Percentiles rank a stretch among this genome's conserved stretches.
phyloP scores from a whole-genome alignment of 495 filamentous ascomycete genomes.

The Trichoderma orchidacearum region DNA sequence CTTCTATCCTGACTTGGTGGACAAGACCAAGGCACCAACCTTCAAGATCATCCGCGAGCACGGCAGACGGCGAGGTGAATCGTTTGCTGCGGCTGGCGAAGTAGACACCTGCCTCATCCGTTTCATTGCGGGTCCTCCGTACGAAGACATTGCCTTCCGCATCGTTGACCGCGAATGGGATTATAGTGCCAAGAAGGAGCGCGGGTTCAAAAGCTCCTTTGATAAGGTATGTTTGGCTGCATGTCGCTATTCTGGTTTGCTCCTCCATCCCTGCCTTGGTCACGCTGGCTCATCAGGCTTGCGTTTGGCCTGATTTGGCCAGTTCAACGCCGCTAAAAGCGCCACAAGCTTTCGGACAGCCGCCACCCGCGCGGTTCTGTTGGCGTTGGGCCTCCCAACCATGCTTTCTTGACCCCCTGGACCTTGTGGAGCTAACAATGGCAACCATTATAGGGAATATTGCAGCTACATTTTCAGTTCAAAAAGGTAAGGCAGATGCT shows the following conservation, averaged over 20 bases:
- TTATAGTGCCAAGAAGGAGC: conserved; percentile 87
- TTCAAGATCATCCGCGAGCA: conserved; percentile 90
- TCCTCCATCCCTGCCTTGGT: conserved; percentile 1
- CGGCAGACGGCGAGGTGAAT: conserved; percentile 78
- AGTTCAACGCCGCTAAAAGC: neutral
- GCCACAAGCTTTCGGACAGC: conserved; percentile 3
- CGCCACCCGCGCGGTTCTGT: neutral
- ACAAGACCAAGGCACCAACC: conserved; percentile 85
- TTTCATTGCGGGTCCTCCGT: conserved; percentile 90
- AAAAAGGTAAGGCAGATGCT: conserved; percentile 45
- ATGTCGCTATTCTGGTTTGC: conserved; percentile 4
- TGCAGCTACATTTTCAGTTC: conserved; percentile 97
- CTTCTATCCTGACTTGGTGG: conserved; percentile 97
- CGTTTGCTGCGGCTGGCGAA: conserved; percentile 88
- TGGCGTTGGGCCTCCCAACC: neutral
- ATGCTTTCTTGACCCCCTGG: neutral
- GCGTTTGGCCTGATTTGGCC: neutral
- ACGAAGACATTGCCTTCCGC: conserved; percentile 93
- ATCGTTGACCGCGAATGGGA: conserved; percentile 99
- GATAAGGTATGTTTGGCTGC: conserved; percentile 61
- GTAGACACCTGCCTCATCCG: conserved; percentile 95
- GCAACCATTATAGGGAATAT: conserved; percentile 54
- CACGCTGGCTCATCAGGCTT: neutral
- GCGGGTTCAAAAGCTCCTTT: conserved; percentile 92
- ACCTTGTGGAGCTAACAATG: conserved; percentile 9